Base-by-base conservation (phyloP, 805 yeast species). In the Myxozyma nipponensis region DNA sequence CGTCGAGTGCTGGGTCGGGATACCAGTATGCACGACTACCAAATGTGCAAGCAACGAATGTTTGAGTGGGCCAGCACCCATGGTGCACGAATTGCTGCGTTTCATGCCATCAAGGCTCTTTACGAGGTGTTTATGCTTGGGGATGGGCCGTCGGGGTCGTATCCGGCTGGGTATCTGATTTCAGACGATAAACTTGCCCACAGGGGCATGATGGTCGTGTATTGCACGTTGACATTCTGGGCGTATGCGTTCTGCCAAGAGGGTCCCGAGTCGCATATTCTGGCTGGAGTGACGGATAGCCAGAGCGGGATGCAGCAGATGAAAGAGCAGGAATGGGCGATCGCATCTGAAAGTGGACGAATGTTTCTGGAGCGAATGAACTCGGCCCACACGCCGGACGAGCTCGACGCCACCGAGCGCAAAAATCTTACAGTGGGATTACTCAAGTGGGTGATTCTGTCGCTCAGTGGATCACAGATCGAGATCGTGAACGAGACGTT, bases 1-100 rank as follows among this genome's bases (percentile, higher is more conserved):
- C 90, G 90, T 0, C 79, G 84, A 68, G 77, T 89, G 60, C 82
- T 84, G 81, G 84, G 79, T 61, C 86, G 82, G 28, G 70, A 70
- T 38, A 80, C 84, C 6, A 76, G 78, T 3, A 68, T 69, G 15
- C 62, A 69, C 1, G 82, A 78, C 50, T 74, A 77, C 55, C 73
- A 73, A 22, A 68, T 72, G 1, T 79, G 78, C 9, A 70, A 72
- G 34, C 67, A 67, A 15, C 71, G 81, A 53, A 75, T 84, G 19
- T 65, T 70, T 38, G 77, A 72, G 42, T 79, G 86, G 81, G 69
- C 81, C 0, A 59, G 63, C 3, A 46, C 68, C 35, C 68, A 69
- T 25, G 74, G 71, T 45, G 67, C 67, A 15, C 79, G 76, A 62
- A 71, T 74, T 43, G 76, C 81, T 0, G 77, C 78, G 50, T 63